phyloP scores from a whole-genome alignment of 2,329 filamentous ascomycete genomes.

The Lasiodiplodia gonubiensis region DNA sequence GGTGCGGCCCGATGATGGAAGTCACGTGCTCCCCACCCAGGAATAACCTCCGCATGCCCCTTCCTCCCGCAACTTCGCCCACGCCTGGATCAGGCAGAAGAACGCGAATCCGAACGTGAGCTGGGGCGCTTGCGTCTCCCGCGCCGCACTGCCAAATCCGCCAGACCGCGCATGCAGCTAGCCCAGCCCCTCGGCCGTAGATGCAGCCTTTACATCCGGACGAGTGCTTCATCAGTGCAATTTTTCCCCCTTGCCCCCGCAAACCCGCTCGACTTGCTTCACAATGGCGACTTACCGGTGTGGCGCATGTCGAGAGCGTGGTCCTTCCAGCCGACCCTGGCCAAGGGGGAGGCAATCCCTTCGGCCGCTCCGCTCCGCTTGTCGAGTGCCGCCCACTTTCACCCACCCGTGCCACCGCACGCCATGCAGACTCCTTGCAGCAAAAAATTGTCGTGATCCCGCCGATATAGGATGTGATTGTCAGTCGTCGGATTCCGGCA shows the following conservation, averaged over 20 bases:
- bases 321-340: background rate
- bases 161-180: background rate
- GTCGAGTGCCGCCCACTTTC: background rate
- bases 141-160: background rate
- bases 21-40: conserved; percentile 7
- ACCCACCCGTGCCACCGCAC: background rate
- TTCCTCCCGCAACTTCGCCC: background rate
- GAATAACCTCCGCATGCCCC: background rate
- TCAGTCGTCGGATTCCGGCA: conserved; percentile 5
- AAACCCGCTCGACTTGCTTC: background rate
- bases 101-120: background rate
- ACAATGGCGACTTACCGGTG: background rate
- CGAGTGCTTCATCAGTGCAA: background rate
- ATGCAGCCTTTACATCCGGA: conserved; percentile 17
- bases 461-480: conserved; percentile 11
- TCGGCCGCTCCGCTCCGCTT: background rate
- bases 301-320: background rate
- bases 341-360: conserved; percentile 8
- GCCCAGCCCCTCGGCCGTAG: background rate
- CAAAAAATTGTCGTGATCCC: background rate
- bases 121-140: background rate
- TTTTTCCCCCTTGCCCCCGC: background rate
- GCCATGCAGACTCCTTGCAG: background rate
- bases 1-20: background rate
- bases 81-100: background rate